Percentiles rank a stretch among this genome's conserved stretches.
phyloP scores from a whole-genome alignment of 129 eudicot species.

The Centrapalus pauciflorus region DNA sequence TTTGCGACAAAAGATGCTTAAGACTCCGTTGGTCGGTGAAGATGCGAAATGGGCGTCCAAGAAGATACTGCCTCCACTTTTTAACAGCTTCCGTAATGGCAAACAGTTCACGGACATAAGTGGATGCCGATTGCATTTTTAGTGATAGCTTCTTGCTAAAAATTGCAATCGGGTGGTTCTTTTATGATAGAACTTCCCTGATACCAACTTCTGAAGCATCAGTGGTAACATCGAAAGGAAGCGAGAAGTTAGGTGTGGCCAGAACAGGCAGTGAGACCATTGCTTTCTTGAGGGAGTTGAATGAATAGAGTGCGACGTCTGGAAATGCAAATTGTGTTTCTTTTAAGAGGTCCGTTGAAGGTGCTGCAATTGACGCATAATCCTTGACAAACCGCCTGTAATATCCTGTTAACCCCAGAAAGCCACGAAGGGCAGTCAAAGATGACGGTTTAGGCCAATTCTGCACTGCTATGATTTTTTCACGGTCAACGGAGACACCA shows the following conservation, averaged over 20 bases:
- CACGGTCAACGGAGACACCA: not conserved
- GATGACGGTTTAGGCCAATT: not conserved
- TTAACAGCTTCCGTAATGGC: not conserved
- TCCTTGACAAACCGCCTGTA: not conserved
- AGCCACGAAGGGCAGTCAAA: not conserved
- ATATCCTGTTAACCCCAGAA: not conserved
- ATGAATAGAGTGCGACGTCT: not conserved
- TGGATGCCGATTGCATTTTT: not conserved
- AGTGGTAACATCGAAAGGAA: not conserved
- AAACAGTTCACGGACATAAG: not conserved
- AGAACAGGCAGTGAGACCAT: not conserved
- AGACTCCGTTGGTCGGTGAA: not conserved
- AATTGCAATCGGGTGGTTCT: not conserved
- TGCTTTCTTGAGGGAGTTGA: not conserved
- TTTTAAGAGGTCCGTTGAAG: not conserved
- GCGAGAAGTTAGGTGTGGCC: not conserved
- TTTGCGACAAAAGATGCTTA: not conserved
- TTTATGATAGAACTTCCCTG: not conserved
- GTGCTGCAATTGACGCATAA: not conserved
- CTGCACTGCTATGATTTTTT: not conserved
- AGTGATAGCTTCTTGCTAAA: not conserved
- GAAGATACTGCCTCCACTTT: conserved; percentile 1
- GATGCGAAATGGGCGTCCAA: not conserved
- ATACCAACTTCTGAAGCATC: not conserved
- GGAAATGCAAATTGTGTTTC: not conserved